Conservation (phyloP, 163 green algal species). For the Picocystis sp. region DNA sequence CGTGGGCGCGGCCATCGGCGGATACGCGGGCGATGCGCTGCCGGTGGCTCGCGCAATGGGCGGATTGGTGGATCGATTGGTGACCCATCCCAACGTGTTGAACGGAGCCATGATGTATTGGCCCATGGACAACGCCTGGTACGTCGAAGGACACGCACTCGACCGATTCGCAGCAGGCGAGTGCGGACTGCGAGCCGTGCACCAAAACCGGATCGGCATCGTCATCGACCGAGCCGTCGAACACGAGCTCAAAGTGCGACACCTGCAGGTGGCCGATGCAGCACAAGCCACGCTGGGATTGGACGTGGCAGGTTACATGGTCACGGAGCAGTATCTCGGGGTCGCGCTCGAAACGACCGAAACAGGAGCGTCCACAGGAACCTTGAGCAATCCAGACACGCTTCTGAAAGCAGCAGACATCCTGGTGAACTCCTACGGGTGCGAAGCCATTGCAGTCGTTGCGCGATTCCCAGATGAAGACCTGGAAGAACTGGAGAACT, state of each 20-base stretch:
- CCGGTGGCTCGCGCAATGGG: constrained; percentile 15
- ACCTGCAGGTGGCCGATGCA: constrained; percentile 18
- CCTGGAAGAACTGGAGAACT: constrained; percentile 15
- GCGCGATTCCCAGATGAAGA: constrained; percentile 17
- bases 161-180: constrained; percentile 14
- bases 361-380: constrained; percentile 18
- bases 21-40: constrained; percentile 19
- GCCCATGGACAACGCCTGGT: constrained; percentile 18
- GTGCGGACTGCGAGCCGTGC: constrained; percentile 18
- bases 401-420: constrained; percentile 11
- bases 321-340: constrained; percentile 15
- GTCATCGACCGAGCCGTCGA: constrained; percentile 10
- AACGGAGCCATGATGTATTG: constrained; percentile 26
- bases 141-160: constrained; percentile 21
- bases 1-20: constrained; percentile 21
- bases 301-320: constrained; percentile 12
- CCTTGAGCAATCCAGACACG: constrained; percentile 8
- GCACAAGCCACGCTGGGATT: constrained; percentile 17
- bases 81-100: constrained; percentile 23
- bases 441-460: constrained; percentile 18
- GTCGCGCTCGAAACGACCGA: constrained; percentile 6
- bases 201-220: constrained; percentile 17
- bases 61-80: constrained; percentile 11
- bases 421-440: not conserved
- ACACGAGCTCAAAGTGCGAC: constrained; percentile 5